A percentile compares a stretch with the other conserved stretches of the same genome.
Conservation (phyloP, 768 basidiomycete genomes). For the Coprinopsis marcescibilis region DNA sequence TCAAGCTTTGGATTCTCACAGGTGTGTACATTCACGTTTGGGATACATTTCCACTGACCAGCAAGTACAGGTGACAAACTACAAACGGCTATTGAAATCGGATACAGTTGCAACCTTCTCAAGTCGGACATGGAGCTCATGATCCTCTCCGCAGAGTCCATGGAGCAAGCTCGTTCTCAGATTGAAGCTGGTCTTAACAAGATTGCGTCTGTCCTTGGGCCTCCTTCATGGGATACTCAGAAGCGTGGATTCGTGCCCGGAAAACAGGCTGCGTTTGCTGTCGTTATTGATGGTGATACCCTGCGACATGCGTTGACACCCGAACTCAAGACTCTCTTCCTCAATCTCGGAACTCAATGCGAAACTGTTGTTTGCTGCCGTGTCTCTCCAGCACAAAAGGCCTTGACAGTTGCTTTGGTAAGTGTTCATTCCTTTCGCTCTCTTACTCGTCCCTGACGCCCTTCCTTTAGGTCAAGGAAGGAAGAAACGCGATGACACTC, state of each 20-base stretch:
- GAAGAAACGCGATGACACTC: slow-evolving; percentile 91
- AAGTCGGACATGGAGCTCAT: slow-evolving; percentile 95
- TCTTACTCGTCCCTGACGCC: slow-evolving; percentile 3
- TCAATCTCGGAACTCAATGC: slow-evolving; percentile 92
- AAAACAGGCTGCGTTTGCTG: slow-evolving; percentile 75
- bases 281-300: slow-evolving; percentile 96
- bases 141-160: slow-evolving; percentile 85
- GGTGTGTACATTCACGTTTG: slow-evolving; percentile 36
- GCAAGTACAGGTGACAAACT: slow-evolving; percentile 75
- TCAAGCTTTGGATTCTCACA: slow-evolving; percentile 97
- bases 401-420: slow-evolving; percentile 90
- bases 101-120: slow-evolving; percentile 91
- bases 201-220: slow-evolving; percentile 81
- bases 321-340: slow-evolving; percentile 77
- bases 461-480: slow-evolving; percentile 77
- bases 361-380: slow-evolving; percentile 98
- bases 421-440: slow-evolving; percentile 19
- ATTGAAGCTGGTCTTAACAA: slow-evolving; percentile 93
- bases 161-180: slow-evolving; percentile 71
- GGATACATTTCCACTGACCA: not conserved
- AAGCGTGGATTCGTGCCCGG: slow-evolving; percentile 65
- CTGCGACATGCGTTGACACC: slow-evolving; percentile 73
- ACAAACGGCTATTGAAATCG: slow-evolving; percentile 98
- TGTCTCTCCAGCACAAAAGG: slow-evolving; percentile 96
- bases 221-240: slow-evolving; percentile 54